phyloP scores from a whole-genome alignment of 192 early-diverging fungal genomes.

The Coemansia umbellata region DNA sequence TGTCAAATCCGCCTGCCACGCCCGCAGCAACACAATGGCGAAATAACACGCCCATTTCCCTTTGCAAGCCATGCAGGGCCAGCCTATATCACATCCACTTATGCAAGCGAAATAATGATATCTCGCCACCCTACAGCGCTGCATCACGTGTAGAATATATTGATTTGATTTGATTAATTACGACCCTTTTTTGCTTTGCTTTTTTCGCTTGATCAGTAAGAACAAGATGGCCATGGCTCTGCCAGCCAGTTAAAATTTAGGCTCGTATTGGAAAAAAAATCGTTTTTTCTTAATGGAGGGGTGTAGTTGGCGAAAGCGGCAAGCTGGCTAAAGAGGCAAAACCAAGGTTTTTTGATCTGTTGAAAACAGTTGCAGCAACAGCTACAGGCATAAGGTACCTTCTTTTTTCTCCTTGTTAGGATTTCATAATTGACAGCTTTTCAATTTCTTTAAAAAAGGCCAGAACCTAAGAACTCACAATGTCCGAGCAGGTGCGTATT shows the following conservation, averaged over 20 bases:
- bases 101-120: no score
- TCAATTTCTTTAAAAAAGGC: constrained; percentile 13
- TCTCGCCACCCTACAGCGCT: constrained; percentile 1
- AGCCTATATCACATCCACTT: no score
- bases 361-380: constrained; percentile 1
- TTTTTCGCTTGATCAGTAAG: neutral
- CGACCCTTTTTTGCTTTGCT: neutral
- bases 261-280: neutral
- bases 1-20: no score
- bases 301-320: no score
- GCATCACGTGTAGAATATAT: neutral
- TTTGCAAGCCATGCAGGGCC: no score
- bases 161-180: neutral
- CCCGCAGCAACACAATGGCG: no score
- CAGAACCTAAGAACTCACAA: constrained; percentile 24
- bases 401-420: constrained; percentile 47
- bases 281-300: neutral
- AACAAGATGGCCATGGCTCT: neutral
- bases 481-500: constrained; percentile 54
- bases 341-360: constrained; percentile 9
- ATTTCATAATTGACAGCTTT: constrained; percentile 20
- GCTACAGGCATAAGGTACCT: constrained; percentile 18
- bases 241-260: neutral
- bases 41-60: no score
- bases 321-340: neutral